These are phyloP conservation scores for Solanum peruvianum DNA, from an alignment of 257 asterid species.

Conservation along the genomic window DNA sequence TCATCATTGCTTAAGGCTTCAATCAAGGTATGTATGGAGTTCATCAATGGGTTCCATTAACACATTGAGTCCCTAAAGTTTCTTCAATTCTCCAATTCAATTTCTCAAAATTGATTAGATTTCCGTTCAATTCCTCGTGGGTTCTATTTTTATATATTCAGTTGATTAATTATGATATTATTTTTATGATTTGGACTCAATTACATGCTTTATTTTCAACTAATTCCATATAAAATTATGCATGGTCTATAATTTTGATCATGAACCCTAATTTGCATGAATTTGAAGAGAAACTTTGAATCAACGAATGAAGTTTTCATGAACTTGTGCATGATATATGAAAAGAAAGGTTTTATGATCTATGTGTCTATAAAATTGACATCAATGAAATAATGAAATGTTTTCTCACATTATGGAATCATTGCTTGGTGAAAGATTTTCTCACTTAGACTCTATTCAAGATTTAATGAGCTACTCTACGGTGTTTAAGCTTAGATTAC, in stretches of 20 bases:
- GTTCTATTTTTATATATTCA: neutral
- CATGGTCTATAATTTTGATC: neutral
- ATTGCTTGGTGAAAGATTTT: too few species aligned
- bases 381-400: too few species aligned
- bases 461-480: too few species aligned
- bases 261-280: neutral
- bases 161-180: too few species aligned
- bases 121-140: neutral
- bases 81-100: neutral
- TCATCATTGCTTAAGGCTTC: neutral
- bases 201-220: too few species aligned
- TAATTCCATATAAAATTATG: neutral
- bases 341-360: neutral
- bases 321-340: neutral
- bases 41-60: neutral
- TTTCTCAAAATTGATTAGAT: neutral
- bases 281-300: neutral
- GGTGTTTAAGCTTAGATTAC: too few species aligned
- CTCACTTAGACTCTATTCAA: too few species aligned
- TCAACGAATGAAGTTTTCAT: neutral
- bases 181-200: neutral
- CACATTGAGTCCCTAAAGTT: neutral
- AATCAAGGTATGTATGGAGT: neutral
- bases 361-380: too few species aligned
- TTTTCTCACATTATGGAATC: too few species aligned